phyloP scores from a whole-genome alignment of 768 basidiomycete genomes.

The Boletales sp. region DNA sequence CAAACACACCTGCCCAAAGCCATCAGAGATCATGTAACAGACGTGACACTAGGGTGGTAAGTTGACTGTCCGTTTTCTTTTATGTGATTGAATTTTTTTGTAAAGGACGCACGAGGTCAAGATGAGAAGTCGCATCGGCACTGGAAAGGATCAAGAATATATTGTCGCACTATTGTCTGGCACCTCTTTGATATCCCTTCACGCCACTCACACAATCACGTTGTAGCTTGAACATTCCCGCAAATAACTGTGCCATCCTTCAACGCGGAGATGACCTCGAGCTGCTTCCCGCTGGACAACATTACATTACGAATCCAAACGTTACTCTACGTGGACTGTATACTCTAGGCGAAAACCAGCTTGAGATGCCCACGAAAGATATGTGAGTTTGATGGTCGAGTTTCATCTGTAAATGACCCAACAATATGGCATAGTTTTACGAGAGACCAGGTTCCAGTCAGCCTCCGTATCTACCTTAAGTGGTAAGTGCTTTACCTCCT shows the following conservation, averaged over 20 bases:
- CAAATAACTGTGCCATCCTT: slow-evolving; percentile 82
- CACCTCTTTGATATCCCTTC: not conserved
- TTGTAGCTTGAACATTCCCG: slow-evolving; percentile 72
- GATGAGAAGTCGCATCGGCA: slow-evolving; percentile 60
- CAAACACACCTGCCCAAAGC: slow-evolving; percentile 69
- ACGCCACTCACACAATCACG: not conserved
- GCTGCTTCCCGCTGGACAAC: slow-evolving; percentile 76
- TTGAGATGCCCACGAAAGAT: slow-evolving; percentile 86
- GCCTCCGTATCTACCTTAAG: slow-evolving; percentile 79
- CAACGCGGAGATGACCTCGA: slow-evolving; percentile 80
- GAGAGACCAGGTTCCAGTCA: slow-evolving; percentile 82
- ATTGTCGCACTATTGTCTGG: slow-evolving; percentile 75
- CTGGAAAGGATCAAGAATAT: slow-evolving; percentile 51
- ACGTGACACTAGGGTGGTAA: slow-evolving; percentile 56
- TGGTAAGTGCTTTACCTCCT: slow-evolving; percentile 42
- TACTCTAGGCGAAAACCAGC: slow-evolving; percentile 78
- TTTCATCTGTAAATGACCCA: not conserved
- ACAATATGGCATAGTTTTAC: slow-evolving; percentile 53
- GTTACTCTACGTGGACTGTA: slow-evolving; percentile 77
- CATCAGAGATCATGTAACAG: slow-evolving; percentile 62
- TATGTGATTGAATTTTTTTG: not conserved
- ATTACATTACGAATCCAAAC: slow-evolving; percentile 80
- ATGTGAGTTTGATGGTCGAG: slow-evolving; percentile 46
- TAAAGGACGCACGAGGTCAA: slow-evolving; percentile 66
- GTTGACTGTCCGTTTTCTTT: slow-evolving; percentile 1